Base-by-base conservation (phyloP, 2,329 filamentous ascomycete species). In the Cladosporium halotolerans region DNA sequence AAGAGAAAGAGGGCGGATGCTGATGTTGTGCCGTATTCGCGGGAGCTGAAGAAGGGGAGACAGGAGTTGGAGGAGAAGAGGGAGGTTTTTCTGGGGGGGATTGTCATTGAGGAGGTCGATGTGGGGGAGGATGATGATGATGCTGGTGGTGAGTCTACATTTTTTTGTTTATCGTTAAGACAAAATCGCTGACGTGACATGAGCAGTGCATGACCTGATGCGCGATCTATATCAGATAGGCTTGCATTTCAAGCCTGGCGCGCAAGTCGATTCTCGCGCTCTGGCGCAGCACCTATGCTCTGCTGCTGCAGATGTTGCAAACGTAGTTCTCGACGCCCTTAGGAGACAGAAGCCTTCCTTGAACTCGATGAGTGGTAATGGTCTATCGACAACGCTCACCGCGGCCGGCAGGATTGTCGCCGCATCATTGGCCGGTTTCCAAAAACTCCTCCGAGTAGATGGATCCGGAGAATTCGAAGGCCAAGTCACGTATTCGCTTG, bases 1-100 rank as follows among this genome's bases (percentile, higher is more conserved):
- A 68, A 67, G 57, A 57, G 64, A 3, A 68, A 66, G 56, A 65
- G 61, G 52, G 49, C 49, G 9, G 59, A 63, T 45, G 51, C 55
- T 18, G 59, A 67, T 54, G 54, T 58, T n/a, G 52, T 64, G 13
- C 53, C 55, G 16, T 60, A 59, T 4, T 58, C 61, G 23, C 48
- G 61, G 9, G 58, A 53, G 14, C 58, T 60, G 13, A 66, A 63
- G 55, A 63, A 55, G 52, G 46, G 50, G 11, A 62, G 59, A 44
- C 57, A 48, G 40, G 56, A 59, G 14, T 19, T 9, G 18, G 49
- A 44, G 18, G 56, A 57, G 18, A 53, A 53, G 48, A 43, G 40
- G 48, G 48, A 51, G 40, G 48, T 51, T 5, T 51, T 51, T 4
- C 32, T 51, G 1, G 48, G 40, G 9, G 40, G 40, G 1, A 1